Percentiles rank a stretch among this genome's conserved stretches.
Conservation (phyloP, 805 yeast genomes). For the Myxozyma kluyveri region DNA sequence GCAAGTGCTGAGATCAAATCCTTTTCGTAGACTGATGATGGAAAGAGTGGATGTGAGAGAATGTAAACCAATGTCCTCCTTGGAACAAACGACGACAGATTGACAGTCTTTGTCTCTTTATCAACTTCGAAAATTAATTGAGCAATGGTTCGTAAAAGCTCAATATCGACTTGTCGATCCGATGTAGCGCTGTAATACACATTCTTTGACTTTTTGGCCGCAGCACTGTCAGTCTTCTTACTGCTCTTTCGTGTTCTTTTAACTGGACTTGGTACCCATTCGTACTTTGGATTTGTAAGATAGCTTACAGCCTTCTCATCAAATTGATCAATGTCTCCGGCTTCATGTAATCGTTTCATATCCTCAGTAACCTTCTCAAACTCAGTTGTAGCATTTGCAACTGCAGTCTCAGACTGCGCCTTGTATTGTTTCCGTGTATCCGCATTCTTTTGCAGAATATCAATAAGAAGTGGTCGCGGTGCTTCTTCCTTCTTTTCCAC, state of each 20-base stretch:
- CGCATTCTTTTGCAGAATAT: constrained; percentile 1
- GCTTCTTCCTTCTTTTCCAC: neutral
- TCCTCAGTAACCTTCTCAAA: constrained; percentile 2
- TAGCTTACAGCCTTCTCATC: constrained; percentile 2
- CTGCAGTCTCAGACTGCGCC: neutral
- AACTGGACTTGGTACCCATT: neutral
- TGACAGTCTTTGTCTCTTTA: constrained; percentile 27
- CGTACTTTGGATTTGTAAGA: constrained; percentile 7
- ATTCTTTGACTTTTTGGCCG: neutral
- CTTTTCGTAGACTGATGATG: constrained; percentile 50
- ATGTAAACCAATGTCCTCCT: constrained; percentile 65
- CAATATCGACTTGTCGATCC: constrained; percentile 30
- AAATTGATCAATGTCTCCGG: constrained; percentile 3
- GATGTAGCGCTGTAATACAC: constrained; percentile 7
- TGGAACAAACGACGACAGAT: constrained; percentile 42
- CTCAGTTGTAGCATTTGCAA: constrained; percentile 1
- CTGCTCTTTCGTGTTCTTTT: neutral
- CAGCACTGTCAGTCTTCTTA: neutral
- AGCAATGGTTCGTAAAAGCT: constrained; percentile 30
- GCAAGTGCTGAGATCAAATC: constrained; percentile 53
- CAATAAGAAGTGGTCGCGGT: constrained; percentile 6
- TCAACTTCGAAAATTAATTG: constrained; percentile 35
- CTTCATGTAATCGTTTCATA: neutral
- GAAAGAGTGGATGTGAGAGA: constrained; percentile 85
- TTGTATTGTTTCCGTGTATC: constrained; percentile 5